Evolutionary conservation across 106 monocot species (phyloP).

Genomic region (Cymbidium sinense): DNA sequence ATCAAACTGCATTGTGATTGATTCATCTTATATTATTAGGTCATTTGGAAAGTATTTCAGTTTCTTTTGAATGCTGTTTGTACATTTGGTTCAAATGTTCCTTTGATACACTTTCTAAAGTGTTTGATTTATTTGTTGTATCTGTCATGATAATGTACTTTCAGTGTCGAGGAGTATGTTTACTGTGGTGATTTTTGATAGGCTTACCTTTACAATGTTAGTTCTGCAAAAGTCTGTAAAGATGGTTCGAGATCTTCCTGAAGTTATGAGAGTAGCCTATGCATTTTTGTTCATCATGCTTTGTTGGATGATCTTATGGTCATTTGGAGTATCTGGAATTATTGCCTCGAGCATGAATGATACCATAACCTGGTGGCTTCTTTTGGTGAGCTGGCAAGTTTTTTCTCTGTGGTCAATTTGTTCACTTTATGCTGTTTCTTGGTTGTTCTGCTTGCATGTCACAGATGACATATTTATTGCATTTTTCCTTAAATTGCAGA

Average conservation of each 20-base stretch:
- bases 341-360: constrained; percentile 56
- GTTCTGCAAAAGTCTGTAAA: constrained; percentile 84
- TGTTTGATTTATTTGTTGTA: not conserved
- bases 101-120: not conserved
- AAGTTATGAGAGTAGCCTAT: constrained; percentile 69
- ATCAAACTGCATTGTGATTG: not conserved
- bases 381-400: constrained; percentile 99
- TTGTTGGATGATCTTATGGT: constrained; percentile 84
- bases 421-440: constrained; percentile 1
- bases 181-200: constrained; percentile 14
- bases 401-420: constrained; percentile 32
- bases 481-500: constrained; percentile 29
- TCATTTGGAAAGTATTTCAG: not conserved
- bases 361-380: constrained; percentile 86
- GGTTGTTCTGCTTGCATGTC: not conserved
- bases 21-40: not conserved
- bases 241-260: constrained; percentile 71
- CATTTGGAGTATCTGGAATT: constrained; percentile 87
- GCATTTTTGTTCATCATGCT: constrained; percentile 75
- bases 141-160: constrained; percentile 1
- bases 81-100: not conserved
- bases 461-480: constrained; percentile 5
- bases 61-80: not conserved
- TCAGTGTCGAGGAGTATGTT: not conserved
- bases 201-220: constrained; percentile 96